Base-by-base conservation (phyloP, 352 stramenopile genomes). In the Pythium monospermum region DNA sequence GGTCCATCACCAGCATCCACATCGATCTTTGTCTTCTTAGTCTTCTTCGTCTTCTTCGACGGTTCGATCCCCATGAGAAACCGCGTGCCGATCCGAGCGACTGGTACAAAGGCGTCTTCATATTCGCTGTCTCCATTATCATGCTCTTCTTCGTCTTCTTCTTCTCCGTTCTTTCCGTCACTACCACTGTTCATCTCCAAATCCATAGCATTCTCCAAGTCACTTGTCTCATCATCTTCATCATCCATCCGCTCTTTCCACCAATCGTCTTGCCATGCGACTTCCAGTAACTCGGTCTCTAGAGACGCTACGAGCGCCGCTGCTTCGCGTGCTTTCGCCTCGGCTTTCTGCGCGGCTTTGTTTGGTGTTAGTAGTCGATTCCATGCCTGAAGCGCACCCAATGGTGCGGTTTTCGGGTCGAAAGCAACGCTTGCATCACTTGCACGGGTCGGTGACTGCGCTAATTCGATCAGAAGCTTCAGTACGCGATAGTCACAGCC, bases 251-350 rank as follows among this genome's bases (percentile, higher is more conserved):
- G 79, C 7, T 73, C 66, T 28, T 85, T 65, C 42, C 69, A 85
- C 77, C 77, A 88, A 37, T 85, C 73, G 54, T 87, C 78, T 33
- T 75, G 71, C 22, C 69, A 78, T 15, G 73, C 72, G 37, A 87
- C 80, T 64, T 87, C 55, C 31, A 80, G 71, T 3, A 87, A 54
- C 33, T 85, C 76, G 1, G 79, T 62, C 7, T 73, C 59, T 23
- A 87, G 25, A 36, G 71, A 57, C 2, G 78, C 64, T 32, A 39
- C 44, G 2, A 56, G 22, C 61, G 55, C 58, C 66, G 49, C 31
- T 52, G 45, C 13, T 64, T 53, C n/a, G 49, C 53, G 23, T 2
- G 52, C 19, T 36, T 70, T 40, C 18, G 25, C 49, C 1, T 59
- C 49, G 25, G 62, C 46, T 36, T 64, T 43, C 16, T 70, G 28